Evolutionary conservation across 495 filamentous ascomycete species (phyloP), one percentile per base, ranked within the genome.

Genomic region (Penicillium ochrochloron): DNA sequence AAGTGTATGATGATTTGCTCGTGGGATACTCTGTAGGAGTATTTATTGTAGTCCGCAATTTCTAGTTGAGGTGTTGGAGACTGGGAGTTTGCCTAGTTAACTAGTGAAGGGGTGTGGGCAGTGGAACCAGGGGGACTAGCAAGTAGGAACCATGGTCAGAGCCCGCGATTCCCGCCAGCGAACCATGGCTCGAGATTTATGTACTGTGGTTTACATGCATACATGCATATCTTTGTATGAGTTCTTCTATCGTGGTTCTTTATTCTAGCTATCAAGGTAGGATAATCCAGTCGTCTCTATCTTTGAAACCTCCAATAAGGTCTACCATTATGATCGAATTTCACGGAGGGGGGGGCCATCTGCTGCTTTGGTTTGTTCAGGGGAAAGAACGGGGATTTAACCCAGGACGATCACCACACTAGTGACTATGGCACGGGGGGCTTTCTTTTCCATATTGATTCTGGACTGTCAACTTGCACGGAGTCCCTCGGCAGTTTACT

Each of bases 371-470:
- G 19, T 48, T 25, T 17, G 21, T 25, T 54, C 51, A 29, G 51
- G 27, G 31, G 23, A 23, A 14, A n/a, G n/a, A 37, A 46, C 5
- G 31, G 33, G 17, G 53, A 35, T 52, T 19, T 21, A 12, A 7
- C 31, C 48, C 10, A 39, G 54, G 52, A 41, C 58, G 63, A 61
- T 58, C 58, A 27, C 27, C 29, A 34, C 52, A 42, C 58, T 65
- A 61, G 34, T 37, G 29, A 59, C 19, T 37, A n/a, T 21, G 21
- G 31, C 35, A 33, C 42, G 9, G n/a, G 42, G 27, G 27, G 19
- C 35, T 50, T 33, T 15, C n/a, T 44, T 21, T 11, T 44, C 42
- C 42, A 21, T 44, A 4, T 15, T n/a, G 35, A 37, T 37, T 37
- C 35, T 12, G 10, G 10, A 11, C 15, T 41, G 10, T 3, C 3